phyloP scores from a whole-genome alignment of 2,329 filamentous ascomycete species.

The Colletotrichum spinosum region DNA sequence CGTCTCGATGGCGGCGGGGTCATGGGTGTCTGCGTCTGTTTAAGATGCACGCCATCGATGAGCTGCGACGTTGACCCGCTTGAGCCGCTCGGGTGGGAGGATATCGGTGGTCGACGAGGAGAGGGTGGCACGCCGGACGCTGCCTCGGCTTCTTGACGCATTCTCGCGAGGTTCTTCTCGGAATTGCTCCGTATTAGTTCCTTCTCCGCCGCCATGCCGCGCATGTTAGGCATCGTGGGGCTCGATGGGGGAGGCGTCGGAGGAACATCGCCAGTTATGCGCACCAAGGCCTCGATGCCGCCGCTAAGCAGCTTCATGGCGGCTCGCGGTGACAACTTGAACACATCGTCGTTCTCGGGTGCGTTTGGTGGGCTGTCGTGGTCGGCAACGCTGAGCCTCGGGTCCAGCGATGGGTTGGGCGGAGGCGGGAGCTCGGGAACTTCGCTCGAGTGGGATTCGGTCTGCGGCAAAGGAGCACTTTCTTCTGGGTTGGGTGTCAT shows the following conservation, averaged over 20 bases:
- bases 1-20: slow-evolving; percentile 44
- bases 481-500: slow-evolving; percentile 31
- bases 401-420: slow-evolving; percentile 56
- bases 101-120: slow-evolving; percentile 16
- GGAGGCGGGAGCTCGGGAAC: slow-evolving; percentile 53
- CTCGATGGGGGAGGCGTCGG: slow-evolving; percentile 79
- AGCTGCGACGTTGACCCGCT: slow-evolving; percentile 15
- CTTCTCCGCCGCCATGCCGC: slow-evolving; percentile 71
- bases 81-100: slow-evolving; percentile 38
- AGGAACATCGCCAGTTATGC: slow-evolving; percentile 81
- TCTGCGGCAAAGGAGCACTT: slow-evolving; percentile 38
- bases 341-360: slow-evolving; percentile 71
- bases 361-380: slow-evolving; percentile 43
- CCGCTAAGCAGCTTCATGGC: slow-evolving; percentile 85
- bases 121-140: background rate
- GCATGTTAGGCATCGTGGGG: slow-evolving; percentile 73
- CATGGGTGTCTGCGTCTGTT: slow-evolving; percentile 48
- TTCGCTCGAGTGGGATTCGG: slow-evolving; percentile 38
- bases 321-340: slow-evolving; percentile 76
- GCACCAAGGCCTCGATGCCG: slow-evolving; percentile 77
- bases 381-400: slow-evolving; percentile 44
- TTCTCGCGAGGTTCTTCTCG: slow-evolving; percentile 61
- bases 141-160: slow-evolving; percentile 55
- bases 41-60: slow-evolving; percentile 34
- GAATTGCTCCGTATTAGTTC: slow-evolving; percentile 70